Evolutionary conservation across 2,329 filamentous ascomycete species (phyloP).

Genomic region (Trichoderma gracile): DNA sequence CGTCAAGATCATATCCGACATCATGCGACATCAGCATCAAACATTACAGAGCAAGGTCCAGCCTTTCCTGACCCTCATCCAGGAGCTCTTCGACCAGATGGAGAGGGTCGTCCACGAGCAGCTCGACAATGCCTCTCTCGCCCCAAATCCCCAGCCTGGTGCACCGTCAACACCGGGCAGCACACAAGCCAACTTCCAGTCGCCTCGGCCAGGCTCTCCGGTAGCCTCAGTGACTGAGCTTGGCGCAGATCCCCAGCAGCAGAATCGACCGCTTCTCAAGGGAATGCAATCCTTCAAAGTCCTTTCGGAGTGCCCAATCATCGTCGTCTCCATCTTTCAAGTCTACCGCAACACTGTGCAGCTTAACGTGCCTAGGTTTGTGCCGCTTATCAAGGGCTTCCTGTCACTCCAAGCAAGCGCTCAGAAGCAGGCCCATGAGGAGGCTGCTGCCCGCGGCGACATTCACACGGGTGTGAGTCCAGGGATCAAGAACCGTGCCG

Average conservation of each 20-base stretch:
- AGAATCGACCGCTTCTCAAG: slow-evolving; percentile 77
- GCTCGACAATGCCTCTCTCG: slow-evolving; percentile 72
- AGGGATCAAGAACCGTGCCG: slow-evolving; percentile 87
- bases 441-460: slow-evolving; percentile 74
- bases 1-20: slow-evolving; percentile 96
- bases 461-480: slow-evolving; percentile 93
- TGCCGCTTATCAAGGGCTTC: slow-evolving; percentile 90
- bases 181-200: slow-evolving; percentile 74
- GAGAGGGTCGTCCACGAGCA: slow-evolving; percentile 93
- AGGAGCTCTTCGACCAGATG: slow-evolving; percentile 95
- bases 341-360: slow-evolving; percentile 78
- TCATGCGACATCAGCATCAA: slow-evolving; percentile 89
- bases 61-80: slow-evolving; percentile 84
- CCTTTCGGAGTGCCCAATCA: slow-evolving; percentile 94
- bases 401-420: slow-evolving; percentile 86
- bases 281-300: slow-evolving; percentile 99
- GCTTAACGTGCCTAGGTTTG: slow-evolving; percentile 86
- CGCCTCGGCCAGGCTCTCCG: slow-evolving; percentile 85
- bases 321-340: slow-evolving; percentile 97
- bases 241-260: slow-evolving; percentile 76
- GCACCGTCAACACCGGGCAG: slow-evolving; percentile 67
- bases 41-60: slow-evolving; percentile 78
- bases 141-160: slow-evolving; percentile 52
- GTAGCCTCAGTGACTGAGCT: slow-evolving; percentile 80
- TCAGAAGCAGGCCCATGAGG: slow-evolving; percentile 86